Evolutionary conservation across 2,329 filamentous ascomycete species (phyloP).

Genomic region (Helminthosporium solani): DNA sequence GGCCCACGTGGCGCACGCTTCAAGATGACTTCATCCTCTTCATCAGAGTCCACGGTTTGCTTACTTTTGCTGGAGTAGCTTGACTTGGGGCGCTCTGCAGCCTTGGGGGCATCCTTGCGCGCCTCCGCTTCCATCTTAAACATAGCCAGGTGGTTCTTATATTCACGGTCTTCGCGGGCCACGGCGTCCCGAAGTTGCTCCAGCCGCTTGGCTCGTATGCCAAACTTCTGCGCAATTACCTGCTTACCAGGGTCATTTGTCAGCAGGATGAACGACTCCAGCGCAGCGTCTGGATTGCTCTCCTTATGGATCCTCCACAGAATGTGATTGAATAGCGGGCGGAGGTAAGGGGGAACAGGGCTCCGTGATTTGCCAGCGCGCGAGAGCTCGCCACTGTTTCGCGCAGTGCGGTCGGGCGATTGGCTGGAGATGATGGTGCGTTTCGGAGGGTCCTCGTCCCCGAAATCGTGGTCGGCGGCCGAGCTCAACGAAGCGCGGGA

Average conservation of each 20-base stretch:
- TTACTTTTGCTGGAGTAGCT: constrained; percentile 22
- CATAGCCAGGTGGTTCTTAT: constrained; percentile 43
- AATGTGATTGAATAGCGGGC: constrained; percentile 54
- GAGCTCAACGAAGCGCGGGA: constrained; percentile 39
- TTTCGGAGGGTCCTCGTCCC: constrained; percentile 31
- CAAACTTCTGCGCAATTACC: constrained; percentile 50
- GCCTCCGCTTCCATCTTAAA: constrained; percentile 41
- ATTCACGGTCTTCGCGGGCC: constrained; percentile 51
- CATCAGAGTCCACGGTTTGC: constrained; percentile 30
- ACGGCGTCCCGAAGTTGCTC: constrained; percentile 53
- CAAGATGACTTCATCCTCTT: constrained; percentile 43
- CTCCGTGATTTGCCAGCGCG: constrained; percentile 30
- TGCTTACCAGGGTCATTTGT: constrained; percentile 52
- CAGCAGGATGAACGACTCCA: constrained; percentile 54
- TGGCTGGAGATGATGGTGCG: constrained; percentile 10
- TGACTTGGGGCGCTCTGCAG: constrained; percentile 29
- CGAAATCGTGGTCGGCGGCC: constrained; percentile 18
- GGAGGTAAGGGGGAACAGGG: constrained; percentile 43
- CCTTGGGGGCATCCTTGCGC: constrained; percentile 15
- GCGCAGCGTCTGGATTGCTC: constrained; percentile 47
- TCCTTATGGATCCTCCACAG: constrained; percentile 55
- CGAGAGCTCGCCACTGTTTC: constrained; percentile 28
- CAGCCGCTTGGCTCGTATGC: constrained; percentile 51
- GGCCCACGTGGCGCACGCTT: constrained; percentile 41
- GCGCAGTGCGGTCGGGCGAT: constrained; percentile 25